These are phyloP conservation scores for Linnemannia elongata DNA, from an alignment of 192 early-diverging fungal species.

Conservation along the genomic window DNA sequence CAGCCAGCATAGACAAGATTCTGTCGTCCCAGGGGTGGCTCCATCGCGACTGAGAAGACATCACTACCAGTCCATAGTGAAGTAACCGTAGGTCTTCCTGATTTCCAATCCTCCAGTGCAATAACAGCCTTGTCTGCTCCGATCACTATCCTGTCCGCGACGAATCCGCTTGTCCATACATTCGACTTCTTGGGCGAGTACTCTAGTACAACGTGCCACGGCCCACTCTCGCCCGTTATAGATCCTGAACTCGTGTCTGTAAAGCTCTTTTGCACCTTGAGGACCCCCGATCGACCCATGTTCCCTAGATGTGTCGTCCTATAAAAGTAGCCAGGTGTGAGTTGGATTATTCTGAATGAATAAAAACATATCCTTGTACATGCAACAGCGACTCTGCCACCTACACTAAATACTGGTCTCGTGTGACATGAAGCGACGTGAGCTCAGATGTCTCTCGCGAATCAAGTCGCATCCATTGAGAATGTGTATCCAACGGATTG, in stretches of 20 bases:
- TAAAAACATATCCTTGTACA: not conserved
- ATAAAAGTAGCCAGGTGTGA: not conserved
- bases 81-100: not conserved
- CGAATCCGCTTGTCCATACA: constrained; percentile 32
- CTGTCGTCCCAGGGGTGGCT: not conserved
- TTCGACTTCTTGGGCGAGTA: constrained; percentile 32
- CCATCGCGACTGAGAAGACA: constrained; percentile 39
- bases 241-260: not conserved
- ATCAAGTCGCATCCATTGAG: constrained; percentile 12
- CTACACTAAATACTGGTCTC: constrained; percentile 34
- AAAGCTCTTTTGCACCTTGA: constrained; percentile 9
- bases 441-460: constrained; percentile 11
- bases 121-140: constrained; percentile 31
- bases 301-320: constrained; percentile 42
- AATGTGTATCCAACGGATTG: not conserved
- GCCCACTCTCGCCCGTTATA: not conserved
- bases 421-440: constrained; percentile 36
- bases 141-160: constrained; percentile 12
- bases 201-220: not conserved
- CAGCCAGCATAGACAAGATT: constrained; percentile 47
- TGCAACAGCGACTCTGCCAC: not conserved
- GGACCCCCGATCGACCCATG: constrained; percentile 27
- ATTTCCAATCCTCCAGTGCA: constrained; percentile 20
- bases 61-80: constrained; percentile 48
- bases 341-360: not conserved